Conservation (phyloP, 805 yeast genomes). For the Starmerella vaccinii region DNA sequence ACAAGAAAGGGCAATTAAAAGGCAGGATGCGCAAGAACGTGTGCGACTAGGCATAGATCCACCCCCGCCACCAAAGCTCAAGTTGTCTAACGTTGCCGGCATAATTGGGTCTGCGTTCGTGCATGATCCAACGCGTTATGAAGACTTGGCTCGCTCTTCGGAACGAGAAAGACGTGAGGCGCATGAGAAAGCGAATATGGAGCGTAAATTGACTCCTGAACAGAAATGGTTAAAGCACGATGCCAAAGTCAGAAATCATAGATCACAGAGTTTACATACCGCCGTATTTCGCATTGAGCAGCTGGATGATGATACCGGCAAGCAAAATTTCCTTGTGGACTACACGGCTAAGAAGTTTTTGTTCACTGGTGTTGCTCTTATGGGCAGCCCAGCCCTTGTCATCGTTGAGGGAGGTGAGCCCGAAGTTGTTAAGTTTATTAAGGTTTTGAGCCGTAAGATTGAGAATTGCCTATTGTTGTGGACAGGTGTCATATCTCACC, state of each 20-base stretch:
- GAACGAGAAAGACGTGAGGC: conserved; percentile 48
- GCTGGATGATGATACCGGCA: conserved; percentile 31
- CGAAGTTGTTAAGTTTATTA: conserved; percentile 51
- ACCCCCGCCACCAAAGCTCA: conserved; percentile 83
- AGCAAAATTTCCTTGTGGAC: conserved; percentile 41
- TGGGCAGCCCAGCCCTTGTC: conserved; percentile 38
- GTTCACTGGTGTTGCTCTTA: conserved; percentile 47
- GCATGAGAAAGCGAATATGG: conserved; percentile 55
- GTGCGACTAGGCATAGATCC: conserved; percentile 73
- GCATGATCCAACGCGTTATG: conserved; percentile 80
- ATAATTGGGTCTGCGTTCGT: conserved; percentile 79
- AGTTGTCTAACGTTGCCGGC: conserved; percentile 71
- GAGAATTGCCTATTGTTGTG: conserved; percentile 44
- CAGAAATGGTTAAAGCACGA: conserved; percentile 43
- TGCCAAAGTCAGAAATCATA: conserved; percentile 40
- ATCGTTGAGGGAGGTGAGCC: conserved; percentile 68
- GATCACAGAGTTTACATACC: conserved; percentile 43
- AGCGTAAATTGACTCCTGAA: conserved; percentile 52
- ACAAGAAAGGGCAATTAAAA: conserved; percentile 51
- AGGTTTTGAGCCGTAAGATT: conserved; percentile 40
- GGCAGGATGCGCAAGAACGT: conserved; percentile 64
- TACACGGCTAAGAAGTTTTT: conserved; percentile 66
- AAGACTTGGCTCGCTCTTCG: conserved; percentile 56
- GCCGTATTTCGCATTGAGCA: conserved; percentile 49
- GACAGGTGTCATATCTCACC: conserved; percentile 54